These are phyloP conservation scores for Aureobasidium sp. DNA, from an alignment of 2,329 filamentous ascomycete genomes.

Conservation along the genomic window DNA sequence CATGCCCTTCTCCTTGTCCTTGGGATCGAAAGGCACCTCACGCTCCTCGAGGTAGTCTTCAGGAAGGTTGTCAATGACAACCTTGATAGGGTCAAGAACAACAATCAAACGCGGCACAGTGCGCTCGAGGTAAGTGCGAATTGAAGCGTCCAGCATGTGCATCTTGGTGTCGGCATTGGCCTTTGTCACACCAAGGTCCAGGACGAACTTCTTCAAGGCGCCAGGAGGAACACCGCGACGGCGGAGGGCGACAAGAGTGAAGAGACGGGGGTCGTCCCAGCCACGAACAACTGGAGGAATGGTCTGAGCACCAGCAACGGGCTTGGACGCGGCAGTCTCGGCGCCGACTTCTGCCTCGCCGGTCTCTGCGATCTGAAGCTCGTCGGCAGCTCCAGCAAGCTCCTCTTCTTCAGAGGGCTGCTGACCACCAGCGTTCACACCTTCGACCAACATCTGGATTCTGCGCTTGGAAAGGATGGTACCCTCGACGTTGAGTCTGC, in stretches of 20 bases:
- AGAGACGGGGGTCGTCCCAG: slow-evolving; percentile 88
- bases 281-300: slow-evolving; percentile 57
- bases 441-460: slow-evolving; percentile 69
- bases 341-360: slow-evolving; percentile 27
- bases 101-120: slow-evolving; percentile 86
- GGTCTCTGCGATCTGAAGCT: slow-evolving; percentile 35
- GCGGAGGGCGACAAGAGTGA: slow-evolving; percentile 75
- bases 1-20: slow-evolving; percentile 59
- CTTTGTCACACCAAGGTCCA: slow-evolving; percentile 85
- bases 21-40: slow-evolving; percentile 70
- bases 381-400: slow-evolving; percentile 25
- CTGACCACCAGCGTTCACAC: slow-evolving; percentile 33
- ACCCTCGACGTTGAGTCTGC: slow-evolving; percentile 68
- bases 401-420: slow-evolving; percentile 19
- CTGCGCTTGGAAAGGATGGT: slow-evolving; percentile 83
- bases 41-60: slow-evolving; percentile 58
- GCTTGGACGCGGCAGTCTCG: slow-evolving; percentile 17
- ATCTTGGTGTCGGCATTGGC: slow-evolving; percentile 71
- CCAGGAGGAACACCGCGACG: slow-evolving; percentile 80
- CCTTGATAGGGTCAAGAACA: slow-evolving; percentile 73
- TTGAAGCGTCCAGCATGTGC: slow-evolving; percentile 71
- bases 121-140: slow-evolving; percentile 77
- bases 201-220: slow-evolving; percentile 81
- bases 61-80: slow-evolving; percentile 70
- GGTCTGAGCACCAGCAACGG: slow-evolving; percentile 18